Percentiles rank a stretch among this genome's conserved stretches.
Evolutionary conservation across 441 rosid species (phyloP).

Genomic region (Dalechampia spathulata): DNA sequence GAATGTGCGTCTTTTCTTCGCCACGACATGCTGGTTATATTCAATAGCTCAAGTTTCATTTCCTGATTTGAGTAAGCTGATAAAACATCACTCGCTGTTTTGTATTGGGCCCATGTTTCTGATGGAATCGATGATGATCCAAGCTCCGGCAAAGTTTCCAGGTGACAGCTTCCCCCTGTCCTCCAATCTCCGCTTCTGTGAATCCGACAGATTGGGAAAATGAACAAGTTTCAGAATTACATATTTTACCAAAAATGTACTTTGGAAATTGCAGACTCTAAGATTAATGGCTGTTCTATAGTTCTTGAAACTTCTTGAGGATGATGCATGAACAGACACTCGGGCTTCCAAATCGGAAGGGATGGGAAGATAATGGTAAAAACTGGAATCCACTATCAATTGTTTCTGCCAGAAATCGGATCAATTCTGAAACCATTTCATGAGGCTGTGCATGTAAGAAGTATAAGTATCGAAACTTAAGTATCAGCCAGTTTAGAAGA

Average conservation of each 20-base stretch:
- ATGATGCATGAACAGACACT: no score
- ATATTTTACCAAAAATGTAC: no score
- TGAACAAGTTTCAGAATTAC: no score
- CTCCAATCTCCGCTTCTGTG: slow-evolving; percentile 87
- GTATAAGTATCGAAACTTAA: not conserved
- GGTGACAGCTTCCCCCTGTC: slow-evolving; percentile 75
- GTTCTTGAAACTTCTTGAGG: no score
- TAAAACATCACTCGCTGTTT: slow-evolving; percentile 39
- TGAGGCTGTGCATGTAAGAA: not conserved
- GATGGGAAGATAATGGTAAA: no score
- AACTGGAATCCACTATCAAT: no score
- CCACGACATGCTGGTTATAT: slow-evolving; percentile 61
- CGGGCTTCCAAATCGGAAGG: no score
- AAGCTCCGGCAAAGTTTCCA: slow-evolving; percentile 70
- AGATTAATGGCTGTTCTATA: no score
- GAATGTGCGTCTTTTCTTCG: slow-evolving; percentile 87
- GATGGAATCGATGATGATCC: slow-evolving; percentile 48
- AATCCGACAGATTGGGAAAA: not conserved
- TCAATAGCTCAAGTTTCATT: slow-evolving; percentile 36
- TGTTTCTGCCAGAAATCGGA: not conserved
- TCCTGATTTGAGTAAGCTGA: slow-evolving; percentile 25
- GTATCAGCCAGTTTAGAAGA: no score
- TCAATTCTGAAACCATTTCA: not conserved
- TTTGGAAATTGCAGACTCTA: no score
- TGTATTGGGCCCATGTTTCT: slow-evolving; percentile 48